Base-by-base conservation (phyloP, 306 rosid genomes). In the Trifolium subterraneum region DNA sequence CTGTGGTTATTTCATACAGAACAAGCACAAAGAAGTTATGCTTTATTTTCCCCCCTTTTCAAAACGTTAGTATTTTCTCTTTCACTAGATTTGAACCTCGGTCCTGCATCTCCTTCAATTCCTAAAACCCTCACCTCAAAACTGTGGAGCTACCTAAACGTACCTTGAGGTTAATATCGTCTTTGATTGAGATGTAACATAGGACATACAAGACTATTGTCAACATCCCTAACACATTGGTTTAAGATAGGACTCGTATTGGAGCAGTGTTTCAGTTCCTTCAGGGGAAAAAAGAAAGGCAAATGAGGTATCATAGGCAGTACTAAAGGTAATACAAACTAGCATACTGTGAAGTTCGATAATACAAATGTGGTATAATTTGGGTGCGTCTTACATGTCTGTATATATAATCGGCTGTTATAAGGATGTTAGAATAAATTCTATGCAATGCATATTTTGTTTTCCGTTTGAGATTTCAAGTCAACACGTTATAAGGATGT, bases 1-100 rank as follows among this genome's bases (percentile, higher is more conserved):
- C 36, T 27, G 64, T 19, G 66, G 56, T 59, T 33, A 69, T 22
- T 63, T 62, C 20, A 4, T 45, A 44, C 67, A 44, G 52, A 74
- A 54, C 44, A 42, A 51, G 12, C 16, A 44, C 73, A 1, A 4
- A 36, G 13, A 47, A 55, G 73, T 14, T 48, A 66, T 76, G 65
- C 35, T 14, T 8, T 10, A 12, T 41, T 41, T 41, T 41, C 13
- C 12, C 12, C 45, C 45, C 44, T 39, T 39, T 41, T 10, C 12
- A 11, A 10, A 41, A 10, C 13, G 47, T 41, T 41, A 41, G 47
- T 41, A 41, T 41, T 10, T 41, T 41, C 10, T 36, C 15, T 13
- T 13, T 39, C 45, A 39, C 4, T 10, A 39, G 13, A 7, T 39
- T 39, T 39, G 12, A 39, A 39, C 45, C 45, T 12, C 14, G 12